Conservation (phyloP, 75 land plant genomes). For the Sequoia sempervirens region DNA sequence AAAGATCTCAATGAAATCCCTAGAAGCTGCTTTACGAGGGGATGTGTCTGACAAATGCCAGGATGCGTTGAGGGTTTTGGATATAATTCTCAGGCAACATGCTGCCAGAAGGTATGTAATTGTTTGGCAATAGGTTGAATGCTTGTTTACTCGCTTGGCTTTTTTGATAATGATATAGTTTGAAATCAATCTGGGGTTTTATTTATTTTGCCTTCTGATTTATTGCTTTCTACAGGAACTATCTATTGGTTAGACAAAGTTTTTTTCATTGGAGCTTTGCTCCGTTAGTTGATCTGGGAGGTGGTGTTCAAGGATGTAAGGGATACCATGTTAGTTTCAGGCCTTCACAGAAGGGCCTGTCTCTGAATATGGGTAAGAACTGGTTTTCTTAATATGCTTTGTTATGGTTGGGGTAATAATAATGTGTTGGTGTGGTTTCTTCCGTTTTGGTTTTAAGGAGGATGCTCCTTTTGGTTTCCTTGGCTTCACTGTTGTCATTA, state of each 20-base stretch:
- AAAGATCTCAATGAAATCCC: slow-evolving; percentile 40
- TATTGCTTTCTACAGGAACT: slow-evolving; percentile 34
- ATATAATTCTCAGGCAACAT: slow-evolving; percentile 58
- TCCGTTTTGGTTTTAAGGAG: too few species aligned
- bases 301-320: slow-evolving; percentile 60
- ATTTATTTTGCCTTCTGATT: neutral
- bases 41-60: slow-evolving; percentile 29
- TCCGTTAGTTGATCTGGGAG: slow-evolving; percentile 50
- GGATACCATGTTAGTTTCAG: slow-evolving; percentile 68
- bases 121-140: neutral
- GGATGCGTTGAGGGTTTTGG: slow-evolving; percentile 72
- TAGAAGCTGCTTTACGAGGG: slow-evolving; percentile 39
- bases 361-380: slow-evolving; percentile 59
- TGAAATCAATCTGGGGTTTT: neutral
- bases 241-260: slow-evolving; percentile 60
- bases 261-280: slow-evolving; percentile 46
- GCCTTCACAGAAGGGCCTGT: slow-evolving; percentile 45
- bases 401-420: neutral
- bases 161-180: neutral
- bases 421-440: neutral
- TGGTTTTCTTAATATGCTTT: neutral
- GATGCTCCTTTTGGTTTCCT: neutral
- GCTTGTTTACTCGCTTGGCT: neutral
- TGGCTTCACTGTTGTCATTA: neutral
- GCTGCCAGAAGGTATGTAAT: slow-evolving; percentile 41